Evolutionary conservation across 805 yeast species (phyloP).

Genomic region (Suhomyces canberraensis): DNA sequence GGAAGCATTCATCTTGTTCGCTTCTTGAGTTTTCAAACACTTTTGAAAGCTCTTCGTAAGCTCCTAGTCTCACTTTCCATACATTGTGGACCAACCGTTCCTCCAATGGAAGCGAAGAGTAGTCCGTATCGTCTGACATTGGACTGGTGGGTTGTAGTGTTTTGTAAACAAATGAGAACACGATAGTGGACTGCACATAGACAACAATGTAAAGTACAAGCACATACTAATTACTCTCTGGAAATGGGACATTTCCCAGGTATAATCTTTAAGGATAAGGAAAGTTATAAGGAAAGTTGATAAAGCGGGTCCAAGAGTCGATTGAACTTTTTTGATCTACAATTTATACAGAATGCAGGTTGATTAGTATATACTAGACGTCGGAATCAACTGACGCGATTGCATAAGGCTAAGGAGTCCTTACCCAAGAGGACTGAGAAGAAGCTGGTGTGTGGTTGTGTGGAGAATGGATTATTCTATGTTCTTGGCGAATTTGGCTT

Average conservation of each 20-base stretch:
- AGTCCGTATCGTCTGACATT: constrained; percentile 54
- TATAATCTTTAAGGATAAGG: too few relatives aligned
- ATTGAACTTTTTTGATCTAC: too few relatives aligned
- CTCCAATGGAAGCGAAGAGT: constrained; percentile 56
- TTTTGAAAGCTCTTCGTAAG: constrained; percentile 64
- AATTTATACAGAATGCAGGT: constrained; percentile 6
- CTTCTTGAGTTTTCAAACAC: constrained; percentile 52
- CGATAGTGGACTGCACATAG: not conserved
- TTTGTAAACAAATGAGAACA: constrained; percentile 10
- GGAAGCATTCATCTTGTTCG: constrained; percentile 55
- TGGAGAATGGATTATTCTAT: constrained; percentile 16
- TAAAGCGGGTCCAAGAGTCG: too few relatives aligned
- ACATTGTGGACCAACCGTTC: constrained; percentile 49
- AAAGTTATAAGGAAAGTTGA: too few relatives aligned
- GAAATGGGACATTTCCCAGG: too few relatives aligned
- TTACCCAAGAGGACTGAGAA: not conserved
- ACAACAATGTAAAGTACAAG: too few relatives aligned
- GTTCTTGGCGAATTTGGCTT: constrained; percentile 28
- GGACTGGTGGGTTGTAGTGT: constrained; percentile 1
- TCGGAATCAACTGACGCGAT: constrained; percentile 1
- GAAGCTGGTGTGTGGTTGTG: not conserved
- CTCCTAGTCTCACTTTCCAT: constrained; percentile 85
- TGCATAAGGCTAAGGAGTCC: not conserved
- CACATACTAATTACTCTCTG: too few relatives aligned
- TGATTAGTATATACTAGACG: constrained; percentile 5